Base-by-base conservation (phyloP, 352 stramenopile genomes). In the Aphanomyces invadans region DNA sequence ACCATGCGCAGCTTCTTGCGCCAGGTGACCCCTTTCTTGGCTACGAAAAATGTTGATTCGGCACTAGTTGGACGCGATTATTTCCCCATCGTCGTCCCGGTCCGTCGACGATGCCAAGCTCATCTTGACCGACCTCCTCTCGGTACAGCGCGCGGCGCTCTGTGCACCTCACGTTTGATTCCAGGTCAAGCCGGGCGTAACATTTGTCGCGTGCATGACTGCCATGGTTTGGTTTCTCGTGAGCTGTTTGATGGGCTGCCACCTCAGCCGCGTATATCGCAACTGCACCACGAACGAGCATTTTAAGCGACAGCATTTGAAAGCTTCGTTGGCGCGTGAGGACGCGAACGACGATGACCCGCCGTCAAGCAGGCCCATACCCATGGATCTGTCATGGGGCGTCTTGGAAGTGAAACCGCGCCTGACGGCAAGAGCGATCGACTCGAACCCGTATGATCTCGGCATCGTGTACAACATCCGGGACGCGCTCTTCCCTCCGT, bases 281-380 rank as follows among this genome's bases (percentile, higher is more conserved):
- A 93, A 93, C 36, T 76, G 77, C 54, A 91, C 84, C 3, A 83
- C 84, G 3, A 90, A 88, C 62, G 84, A 93, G 68, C 80, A 82
- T 11, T 93, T 93, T 55, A 93, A 93, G 71, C 84, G 84, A 36
- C 80, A 90, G 70, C 77, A 82, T 21, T 69, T 91, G n/a, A 66
- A 80, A 69, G 81, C 79, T 2, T 71, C 79, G 36, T 65, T 83
- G 11, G 79, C 88, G 61, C 23, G 23, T 3, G 55, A 71, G 3
- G n/a, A 68, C 23, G 25, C 15, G 10, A 31, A 66, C 4, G 25
- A 57, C 26, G 45, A 59, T 32, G 42, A n/a, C 23, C 31, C 64
- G 3, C n/a, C 45, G 21, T 48, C 31, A 11, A 45, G 19, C n/a
- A 38, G 56, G 11, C 52, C 54, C 32, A 52, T 61, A 5, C n/a